phyloP scores from a whole-genome alignment of 2,329 filamentous ascomycete genomes.

The Xylariaceae sp. region DNA sequence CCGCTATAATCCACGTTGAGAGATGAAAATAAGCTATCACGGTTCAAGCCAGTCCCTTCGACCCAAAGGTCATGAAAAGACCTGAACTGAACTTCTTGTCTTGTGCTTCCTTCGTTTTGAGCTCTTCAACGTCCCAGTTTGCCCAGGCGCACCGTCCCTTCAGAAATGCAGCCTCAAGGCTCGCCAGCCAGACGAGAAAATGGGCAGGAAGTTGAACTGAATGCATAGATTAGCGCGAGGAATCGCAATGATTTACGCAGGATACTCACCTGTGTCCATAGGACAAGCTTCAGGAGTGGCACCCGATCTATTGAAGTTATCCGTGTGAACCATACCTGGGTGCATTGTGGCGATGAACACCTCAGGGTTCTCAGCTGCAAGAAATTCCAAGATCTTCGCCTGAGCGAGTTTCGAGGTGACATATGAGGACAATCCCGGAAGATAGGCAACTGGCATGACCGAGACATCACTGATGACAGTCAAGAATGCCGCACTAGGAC shows the following conservation, averaged over 20 bases:
- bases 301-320: constrained; percentile 19
- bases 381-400: constrained; percentile 23
- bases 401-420: constrained; percentile 14
- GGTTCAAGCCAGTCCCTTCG: neutral
- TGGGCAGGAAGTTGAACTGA: constrained; percentile 15
- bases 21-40: neutral
- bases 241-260: neutral
- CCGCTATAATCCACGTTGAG: too few species aligned
- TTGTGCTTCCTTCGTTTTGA: constrained; percentile 7
- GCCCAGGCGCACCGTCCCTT: constrained; percentile 8
- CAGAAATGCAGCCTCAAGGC: constrained; percentile 16
- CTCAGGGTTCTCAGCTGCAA: constrained; percentile 23
- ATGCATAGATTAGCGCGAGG: neutral
- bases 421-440: constrained; percentile 16
- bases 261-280: constrained; percentile 10
- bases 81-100: neutral
- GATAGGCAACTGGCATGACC: neutral
- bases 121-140: constrained; percentile 22
- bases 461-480: constrained; percentile 2
- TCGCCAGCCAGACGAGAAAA: constrained; percentile 18
- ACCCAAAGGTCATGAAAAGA: constrained; percentile 2
- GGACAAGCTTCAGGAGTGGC: constrained; percentile 17
- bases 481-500: constrained; percentile 15
- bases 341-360: constrained; percentile 22
- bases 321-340: constrained; percentile 24